These are phyloP conservation scores for Cyberlindnera xylosilytica DNA, from an alignment of 805 yeast species.

Conservation along the genomic window DNA sequence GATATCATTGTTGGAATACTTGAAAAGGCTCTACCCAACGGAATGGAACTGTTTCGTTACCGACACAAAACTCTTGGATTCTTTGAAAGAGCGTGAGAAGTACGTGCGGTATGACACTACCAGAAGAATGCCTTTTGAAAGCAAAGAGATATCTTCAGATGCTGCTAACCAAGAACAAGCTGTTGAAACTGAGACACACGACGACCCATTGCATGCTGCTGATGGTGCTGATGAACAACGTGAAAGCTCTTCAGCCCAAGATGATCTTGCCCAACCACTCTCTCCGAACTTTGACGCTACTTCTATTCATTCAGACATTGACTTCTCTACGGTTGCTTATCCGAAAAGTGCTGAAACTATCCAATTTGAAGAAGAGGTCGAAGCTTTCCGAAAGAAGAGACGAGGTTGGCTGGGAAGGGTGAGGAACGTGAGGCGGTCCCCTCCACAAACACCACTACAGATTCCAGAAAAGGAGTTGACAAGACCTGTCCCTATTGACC, in stretches of 20 bases:
- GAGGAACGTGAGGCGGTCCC: background rate
- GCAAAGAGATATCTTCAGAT: too few species aligned
- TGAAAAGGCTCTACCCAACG: conserved; percentile 63
- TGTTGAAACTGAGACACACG: too few species aligned
- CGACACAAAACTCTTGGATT: conserved; percentile 64
- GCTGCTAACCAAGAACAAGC: too few species aligned
- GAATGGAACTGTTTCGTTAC: conserved; percentile 84
- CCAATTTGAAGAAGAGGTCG: background rate
- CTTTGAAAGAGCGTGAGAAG: background rate
- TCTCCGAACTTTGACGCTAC: too few species aligned
- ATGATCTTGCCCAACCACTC: too few species aligned
- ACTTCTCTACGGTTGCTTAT: background rate
- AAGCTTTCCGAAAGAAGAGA: background rate
- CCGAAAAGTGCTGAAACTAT: conserved; percentile 1
- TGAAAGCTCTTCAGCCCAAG: too few species aligned
- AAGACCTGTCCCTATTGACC: conserved; percentile 14
- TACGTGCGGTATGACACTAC: conserved; percentile 23
- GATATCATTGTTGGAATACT: conserved; percentile 83
- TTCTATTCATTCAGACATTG: background rate
- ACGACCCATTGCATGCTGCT: too few species aligned
- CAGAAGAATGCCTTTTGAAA: conserved; percentile 1
- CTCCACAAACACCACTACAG: conserved; percentile 8
- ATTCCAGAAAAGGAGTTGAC: conserved; percentile 7
- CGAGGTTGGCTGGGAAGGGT: background rate
- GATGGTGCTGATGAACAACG: too few species aligned